A percentile compares a stretch with the other conserved stretches of the same genome.
Conservation (phyloP, 331 rosid genomes). For the Saraca asoca region DNA sequence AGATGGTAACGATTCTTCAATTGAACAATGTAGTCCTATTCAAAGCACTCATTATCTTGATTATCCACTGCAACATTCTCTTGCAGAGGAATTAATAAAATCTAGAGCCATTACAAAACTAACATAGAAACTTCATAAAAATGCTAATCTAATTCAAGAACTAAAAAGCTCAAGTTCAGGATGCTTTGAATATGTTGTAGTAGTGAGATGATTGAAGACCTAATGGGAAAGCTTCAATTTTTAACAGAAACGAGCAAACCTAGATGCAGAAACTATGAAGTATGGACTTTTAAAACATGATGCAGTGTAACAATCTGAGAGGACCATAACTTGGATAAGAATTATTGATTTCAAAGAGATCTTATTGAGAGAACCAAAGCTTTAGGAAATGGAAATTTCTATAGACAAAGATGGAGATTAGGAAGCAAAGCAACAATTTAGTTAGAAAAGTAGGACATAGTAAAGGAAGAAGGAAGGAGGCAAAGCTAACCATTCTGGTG, state of each 20-base stretch:
- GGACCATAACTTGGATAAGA: too few relatives aligned
- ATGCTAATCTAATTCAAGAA: constrained; percentile 12
- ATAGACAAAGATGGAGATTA: too few relatives aligned
- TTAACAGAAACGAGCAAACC: constrained; percentile 28
- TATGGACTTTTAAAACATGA: too few relatives aligned
- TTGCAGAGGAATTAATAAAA: background rate
- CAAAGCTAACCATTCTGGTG: too few relatives aligned
- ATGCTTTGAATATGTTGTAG: background rate
- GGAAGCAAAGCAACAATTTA: too few relatives aligned
- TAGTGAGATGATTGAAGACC: constrained; percentile 32
- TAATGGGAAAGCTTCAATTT: constrained; percentile 47
- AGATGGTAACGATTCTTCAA: constrained; percentile 43
- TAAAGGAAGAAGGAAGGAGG: too few relatives aligned
- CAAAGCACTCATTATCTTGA: constrained; percentile 50
- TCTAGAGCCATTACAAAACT: constrained; percentile 37
- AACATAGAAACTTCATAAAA: background rate
- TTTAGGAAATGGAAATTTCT: too few relatives aligned
- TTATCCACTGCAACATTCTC: constrained; percentile 20
- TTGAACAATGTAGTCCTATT: constrained; percentile 41
- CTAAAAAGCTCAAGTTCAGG: constrained; percentile 25
- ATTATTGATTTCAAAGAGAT: too few relatives aligned
- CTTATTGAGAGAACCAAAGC: too few relatives aligned
- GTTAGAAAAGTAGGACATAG: too few relatives aligned
- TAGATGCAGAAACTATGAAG: constrained; percentile 38
- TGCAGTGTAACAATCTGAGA: background rate